phyloP scores from a whole-genome alignment of 106 monocot genomes.

The Phalaenopsis aphrodite region DNA sequence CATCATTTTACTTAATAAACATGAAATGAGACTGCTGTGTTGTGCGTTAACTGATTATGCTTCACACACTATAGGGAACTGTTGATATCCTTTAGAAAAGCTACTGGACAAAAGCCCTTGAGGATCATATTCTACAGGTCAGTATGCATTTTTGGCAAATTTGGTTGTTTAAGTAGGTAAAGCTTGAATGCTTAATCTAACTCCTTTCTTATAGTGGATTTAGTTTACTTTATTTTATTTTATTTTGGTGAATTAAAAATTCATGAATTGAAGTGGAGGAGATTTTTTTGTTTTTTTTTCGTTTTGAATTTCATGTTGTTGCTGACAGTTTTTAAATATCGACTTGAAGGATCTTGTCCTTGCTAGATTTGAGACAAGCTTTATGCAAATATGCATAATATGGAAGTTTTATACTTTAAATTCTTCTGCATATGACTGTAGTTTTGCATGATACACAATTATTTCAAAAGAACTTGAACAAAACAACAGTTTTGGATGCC shows the following conservation, averaged over 20 bases:
- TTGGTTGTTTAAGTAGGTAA: not conserved
- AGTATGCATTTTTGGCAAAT: not conserved
- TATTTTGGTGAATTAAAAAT: not conserved
- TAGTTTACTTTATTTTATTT: not conserved
- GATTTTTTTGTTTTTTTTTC: not conserved
- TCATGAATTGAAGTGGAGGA: not conserved
- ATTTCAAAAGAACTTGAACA: no score
- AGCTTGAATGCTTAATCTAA: not conserved
- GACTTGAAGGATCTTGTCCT: no score
- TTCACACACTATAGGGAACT: constrained; percentile 53
- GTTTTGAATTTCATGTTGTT: not conserved
- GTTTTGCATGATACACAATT: no score
- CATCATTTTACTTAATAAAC: no score
- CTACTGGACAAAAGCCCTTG: constrained; percentile 81
- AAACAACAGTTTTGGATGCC: no score
- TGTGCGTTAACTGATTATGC: not conserved
- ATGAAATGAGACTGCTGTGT: not conserved
- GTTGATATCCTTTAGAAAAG: constrained; percentile 72
- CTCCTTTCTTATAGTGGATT: not conserved
- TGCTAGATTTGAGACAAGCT: no score
- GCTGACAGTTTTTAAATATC: no score
- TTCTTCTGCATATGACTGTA: no score
- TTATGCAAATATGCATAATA: no score
- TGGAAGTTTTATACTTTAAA: no score
- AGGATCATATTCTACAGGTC: constrained; percentile 97